Conservation (phyloP, 345 rosid genomes). For the Eucalyptus fibrosa region DNA sequence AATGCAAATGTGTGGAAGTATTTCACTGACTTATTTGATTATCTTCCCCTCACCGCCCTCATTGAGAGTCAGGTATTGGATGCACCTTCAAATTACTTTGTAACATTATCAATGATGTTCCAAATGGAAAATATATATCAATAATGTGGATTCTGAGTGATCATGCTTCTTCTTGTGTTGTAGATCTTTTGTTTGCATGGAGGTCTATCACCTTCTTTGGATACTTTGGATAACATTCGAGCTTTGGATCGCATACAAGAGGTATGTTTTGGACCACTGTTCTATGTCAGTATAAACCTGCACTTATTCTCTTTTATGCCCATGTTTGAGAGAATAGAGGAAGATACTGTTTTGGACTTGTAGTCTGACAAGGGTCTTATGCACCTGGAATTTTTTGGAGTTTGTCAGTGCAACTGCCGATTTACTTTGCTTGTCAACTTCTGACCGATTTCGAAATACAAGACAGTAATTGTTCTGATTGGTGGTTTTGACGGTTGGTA, state of each 20-base stretch:
- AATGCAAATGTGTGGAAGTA: conserved; percentile 96
- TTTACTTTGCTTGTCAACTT: background rate
- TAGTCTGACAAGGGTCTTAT: background rate
- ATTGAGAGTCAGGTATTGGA: conserved; percentile 80
- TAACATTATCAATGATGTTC: background rate
- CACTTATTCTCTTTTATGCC: background rate
- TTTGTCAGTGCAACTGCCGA: background rate
- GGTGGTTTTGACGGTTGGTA: background rate
- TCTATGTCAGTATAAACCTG: background rate
- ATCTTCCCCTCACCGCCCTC: conserved; percentile 86
- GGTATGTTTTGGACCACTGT: conserved; percentile 10
- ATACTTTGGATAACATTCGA: conserved; percentile 83
- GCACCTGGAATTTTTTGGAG: background rate
- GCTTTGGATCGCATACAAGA: conserved; percentile 96
- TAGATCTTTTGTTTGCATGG: conserved; percentile 95
- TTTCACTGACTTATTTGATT: conserved; percentile 86
- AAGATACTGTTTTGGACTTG: background rate
- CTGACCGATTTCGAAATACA: background rate
- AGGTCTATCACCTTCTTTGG: conserved; percentile 91
- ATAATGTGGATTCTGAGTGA: background rate
- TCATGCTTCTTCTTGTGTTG: background rate
- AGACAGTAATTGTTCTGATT: background rate
- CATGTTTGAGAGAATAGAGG: background rate
- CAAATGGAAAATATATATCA: background rate
- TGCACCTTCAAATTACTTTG: background rate